Evolutionary conservation across 805 yeast genomes (phyloP).

Genomic region (Metschnikowia henanensis): DNA sequence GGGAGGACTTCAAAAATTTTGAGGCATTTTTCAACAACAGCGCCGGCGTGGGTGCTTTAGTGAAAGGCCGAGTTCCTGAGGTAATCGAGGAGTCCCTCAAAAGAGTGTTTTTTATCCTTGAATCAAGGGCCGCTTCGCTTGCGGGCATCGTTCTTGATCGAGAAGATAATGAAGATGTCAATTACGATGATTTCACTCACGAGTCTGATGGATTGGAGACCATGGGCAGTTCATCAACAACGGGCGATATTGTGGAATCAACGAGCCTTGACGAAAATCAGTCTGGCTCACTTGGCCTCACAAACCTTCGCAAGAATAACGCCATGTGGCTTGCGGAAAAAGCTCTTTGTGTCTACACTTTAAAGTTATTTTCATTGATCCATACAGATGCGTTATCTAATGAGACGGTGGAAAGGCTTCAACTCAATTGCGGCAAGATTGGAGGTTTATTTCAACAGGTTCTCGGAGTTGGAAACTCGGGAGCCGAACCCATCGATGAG

Average conservation of each 20-base stretch:
- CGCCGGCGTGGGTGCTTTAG: conserved; percentile 19
- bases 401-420: conserved; percentile 30
- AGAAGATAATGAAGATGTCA: conserved; percentile 51
- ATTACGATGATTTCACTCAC: conserved; percentile 27
- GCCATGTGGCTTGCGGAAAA: conserved; percentile 40
- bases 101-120: conserved; percentile 49
- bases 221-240: background rate
- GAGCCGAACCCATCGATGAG: background rate
- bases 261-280: background rate
- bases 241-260: background rate
- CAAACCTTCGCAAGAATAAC: background rate
- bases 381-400: conserved; percentile 32
- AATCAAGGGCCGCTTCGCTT: conserved; percentile 42
- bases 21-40: conserved; percentile 30
- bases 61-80: conserved; percentile 25
- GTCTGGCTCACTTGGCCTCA: background rate
- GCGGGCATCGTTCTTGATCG: conserved; percentile 46
- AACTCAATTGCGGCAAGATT: conserved; percentile 34
- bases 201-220: background rate
- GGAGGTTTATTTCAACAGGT: conserved; percentile 31
- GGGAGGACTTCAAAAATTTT: conserved; percentile 26
- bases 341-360: conserved; percentile 40
- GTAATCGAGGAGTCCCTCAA: conserved; percentile 33
- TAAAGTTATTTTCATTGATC: conserved; percentile 38
- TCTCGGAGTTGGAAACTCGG: conserved; percentile 1